Evolutionary conservation across 2,329 filamentous ascomycete species (phyloP), one percentile per base, ranked within the genome.

Genomic region (Trichophyton verrucosum): DNA sequence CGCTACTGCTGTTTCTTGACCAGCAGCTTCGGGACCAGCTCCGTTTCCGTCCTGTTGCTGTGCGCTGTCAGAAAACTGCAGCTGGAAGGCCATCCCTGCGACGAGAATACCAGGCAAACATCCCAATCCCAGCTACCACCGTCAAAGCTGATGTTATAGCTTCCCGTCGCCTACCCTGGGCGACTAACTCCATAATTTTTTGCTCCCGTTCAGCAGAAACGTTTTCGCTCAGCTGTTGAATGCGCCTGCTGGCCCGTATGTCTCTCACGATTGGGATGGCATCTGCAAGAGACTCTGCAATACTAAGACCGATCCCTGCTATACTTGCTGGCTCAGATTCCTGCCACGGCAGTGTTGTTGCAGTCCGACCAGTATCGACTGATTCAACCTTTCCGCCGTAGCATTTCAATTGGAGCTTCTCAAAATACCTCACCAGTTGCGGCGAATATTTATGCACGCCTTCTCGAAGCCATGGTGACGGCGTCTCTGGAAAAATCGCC

Each of bases 401-500:
- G 49, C 74, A 73, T 36, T 66, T 64, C 4, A 64, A 61, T 30
- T 71, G 67, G 65, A 78, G 66, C 30, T 72, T 72, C 56, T 77
- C 70, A 2, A 76, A 75, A 70, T 79, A 83, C 5, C 64, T 66
- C 30, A 74, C 73, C 30, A 83, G 64, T 5, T 66, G 69, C 2
- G 76, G 71, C 51, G 77, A 79, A 61, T 82, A 81, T 22, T 71
- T 72, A 60, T 75, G 71, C 68, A 88, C 77, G 0, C 80, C 78
- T 58, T 83, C 79, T 61, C 77, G 75, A 3, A 88, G 73, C 85
- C 85, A 89, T 17, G 80, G 72, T 60, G 85, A 81, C 15, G 84
- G 82, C 22, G 88, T 70, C 7, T 80, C 73, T 0, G 85, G 81
- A 24, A 81, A 78, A 1, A 87, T 77, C 77, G 94, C 87, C 57